Evolutionary conservation across 257 asterid species (phyloP), one percentile per base, ranked within the genome.

Genomic region (Solanum infundibuliforme): DNA sequence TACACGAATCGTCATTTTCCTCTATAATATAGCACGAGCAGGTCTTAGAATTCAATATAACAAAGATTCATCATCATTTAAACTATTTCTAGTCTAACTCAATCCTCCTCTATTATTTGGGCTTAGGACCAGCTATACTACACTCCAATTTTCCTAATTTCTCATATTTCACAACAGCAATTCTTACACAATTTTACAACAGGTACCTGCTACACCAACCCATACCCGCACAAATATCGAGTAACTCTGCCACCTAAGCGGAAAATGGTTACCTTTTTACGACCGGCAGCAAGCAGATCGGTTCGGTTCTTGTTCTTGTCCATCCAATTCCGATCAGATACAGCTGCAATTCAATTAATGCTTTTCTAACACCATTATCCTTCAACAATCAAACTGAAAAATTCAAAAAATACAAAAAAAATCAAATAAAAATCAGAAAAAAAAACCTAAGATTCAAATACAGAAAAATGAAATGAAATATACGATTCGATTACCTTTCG

Each of bases 241-340:
- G 72, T 25, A n/a, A 65, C 72, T 65, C 72, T n/a, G 31, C 32
- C 72, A n/a, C 72, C 32, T 65, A 65, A 5, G 32, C 41, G 46
- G 29, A 41, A 21, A 27, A 20, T 38, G 20, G 12, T 39, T 89
- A 97, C 99, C 98, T 91, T 97, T 90, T 95, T 93, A 88, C 98
- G 96, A 82, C 99, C 99, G 18, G 98, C 98, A 62, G 97, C 97
- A 41, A 95, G 95, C 90, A 97, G 93, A 92, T 97, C 99, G 91
- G 95, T 92, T 36, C 98, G 93, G 93, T 88, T 94, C 88, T 95
- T 96, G 75, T 94, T 94, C 90, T 95, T 95, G 82, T 95, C 98
- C 99, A 97, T 95, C 90, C 87, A 89, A 90, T 89, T 31, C 92
- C 87, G 89, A 91, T 90, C 89, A 91, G 89, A 90, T 87, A 85